Conservation (phyloP, 192 early-diverging fungal genomes). For the Chytriomyces hyalinus region DNA sequence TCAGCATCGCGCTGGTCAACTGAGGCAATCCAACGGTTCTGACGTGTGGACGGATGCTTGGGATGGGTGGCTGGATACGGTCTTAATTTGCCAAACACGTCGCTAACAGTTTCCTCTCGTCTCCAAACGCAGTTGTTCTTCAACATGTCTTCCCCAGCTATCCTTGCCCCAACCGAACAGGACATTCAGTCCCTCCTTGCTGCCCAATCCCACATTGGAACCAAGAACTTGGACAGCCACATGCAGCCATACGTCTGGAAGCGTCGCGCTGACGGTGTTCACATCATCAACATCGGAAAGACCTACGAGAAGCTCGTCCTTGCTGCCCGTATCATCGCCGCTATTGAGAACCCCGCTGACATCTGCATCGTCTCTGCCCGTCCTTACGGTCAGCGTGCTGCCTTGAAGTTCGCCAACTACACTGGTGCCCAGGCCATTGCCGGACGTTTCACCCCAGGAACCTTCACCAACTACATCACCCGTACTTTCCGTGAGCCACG, state of each 20-base stretch:
- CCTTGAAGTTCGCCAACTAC: constrained; percentile 97
- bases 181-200: constrained; percentile 94
- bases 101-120: no score
- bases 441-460: constrained; percentile 99
- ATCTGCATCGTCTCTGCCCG: constrained; percentile 97
- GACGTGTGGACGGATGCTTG: no score
- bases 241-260: constrained; percentile 98
- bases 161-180: constrained; percentile 84
- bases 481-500: constrained; percentile 99
- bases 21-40: no score
- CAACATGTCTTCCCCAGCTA: constrained; percentile 50
- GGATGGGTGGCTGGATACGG: no score
- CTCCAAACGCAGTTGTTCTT: not conserved
- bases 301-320: constrained; percentile 99
- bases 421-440: constrained; percentile 99
- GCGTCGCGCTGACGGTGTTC: constrained; percentile 94
- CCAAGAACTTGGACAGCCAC: constrained; percentile 94
- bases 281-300: constrained; percentile 99
- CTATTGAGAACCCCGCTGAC: constrained; percentile 98
- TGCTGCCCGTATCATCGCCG: constrained; percentile 97
- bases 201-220: constrained; percentile 97
- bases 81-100: no score
- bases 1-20: no score
- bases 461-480: constrained; percentile 99
- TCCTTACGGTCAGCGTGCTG: constrained; percentile 97